Conservation (phyloP, 371 early-diverging fungal genomes). For the Parasitella parasitica region DNA sequence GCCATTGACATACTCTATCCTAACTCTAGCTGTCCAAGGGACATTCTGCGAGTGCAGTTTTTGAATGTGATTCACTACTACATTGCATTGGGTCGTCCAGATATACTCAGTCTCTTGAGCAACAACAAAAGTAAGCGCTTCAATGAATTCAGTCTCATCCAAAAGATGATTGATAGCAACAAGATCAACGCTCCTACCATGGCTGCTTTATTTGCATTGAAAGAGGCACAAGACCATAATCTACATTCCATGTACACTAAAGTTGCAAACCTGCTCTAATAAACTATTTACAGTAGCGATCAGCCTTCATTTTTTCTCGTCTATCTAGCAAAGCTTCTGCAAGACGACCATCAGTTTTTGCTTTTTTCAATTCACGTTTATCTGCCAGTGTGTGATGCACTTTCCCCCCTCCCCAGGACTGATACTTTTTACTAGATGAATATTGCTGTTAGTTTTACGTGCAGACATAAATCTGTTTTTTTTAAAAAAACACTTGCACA, state of each 20-base stretch:
- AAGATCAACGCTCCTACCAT: neutral
- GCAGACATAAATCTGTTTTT: neutral
- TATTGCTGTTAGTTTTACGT: neutral
- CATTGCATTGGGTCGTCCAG: slow-evolving; percentile 5
- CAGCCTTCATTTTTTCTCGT: slow-evolving; percentile 78
- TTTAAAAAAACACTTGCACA: slow-evolving; percentile 37
- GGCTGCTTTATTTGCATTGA: neutral
- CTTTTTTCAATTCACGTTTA: slow-evolving; percentile 55
- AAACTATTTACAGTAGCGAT: slow-evolving; percentile 86
- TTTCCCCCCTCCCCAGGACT: slow-evolving; percentile 53
- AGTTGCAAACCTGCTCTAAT: neutral
- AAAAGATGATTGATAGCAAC: neutral
- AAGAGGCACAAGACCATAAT: slow-evolving; percentile 1
- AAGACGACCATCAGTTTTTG: slow-evolving; percentile 71
- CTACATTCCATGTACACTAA: neutral
- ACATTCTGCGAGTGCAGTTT: slow-evolving; percentile 6
- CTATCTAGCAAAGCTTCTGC: slow-evolving; percentile 81
- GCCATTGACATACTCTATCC: slow-evolving; percentile 14
- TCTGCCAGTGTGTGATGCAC: slow-evolving; percentile 50
- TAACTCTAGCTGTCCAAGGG: slow-evolving; percentile 1
- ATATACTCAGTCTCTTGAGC: neutral
- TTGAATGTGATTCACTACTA: slow-evolving; percentile 12
- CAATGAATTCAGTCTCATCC: neutral
- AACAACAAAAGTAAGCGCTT: neutral
- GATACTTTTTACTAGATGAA: slow-evolving; percentile 20